Base-by-base conservation (phyloP, 2,329 filamentous ascomycete genomes). In the Penicillium palitans region DNA sequence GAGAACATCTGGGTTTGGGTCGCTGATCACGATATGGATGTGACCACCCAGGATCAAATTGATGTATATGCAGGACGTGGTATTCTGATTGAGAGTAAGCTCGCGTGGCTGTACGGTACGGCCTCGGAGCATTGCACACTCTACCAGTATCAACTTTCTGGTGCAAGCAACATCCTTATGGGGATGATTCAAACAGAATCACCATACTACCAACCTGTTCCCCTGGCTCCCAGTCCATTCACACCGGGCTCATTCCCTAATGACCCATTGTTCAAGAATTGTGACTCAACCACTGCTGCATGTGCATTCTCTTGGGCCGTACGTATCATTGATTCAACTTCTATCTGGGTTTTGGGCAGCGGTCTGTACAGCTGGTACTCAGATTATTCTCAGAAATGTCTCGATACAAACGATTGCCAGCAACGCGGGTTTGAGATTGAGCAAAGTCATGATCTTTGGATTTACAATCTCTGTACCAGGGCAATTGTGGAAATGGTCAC, bases 201-300 rank as follows among this genome's bases (percentile, higher is more conserved):
- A 5, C 84, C 88, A 0, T 91, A 91, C 74, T 90, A 84, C 74
- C 88, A 90, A 71, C 84, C 87, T 25, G 84, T 83, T 68, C 87
- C 88, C 29, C 29, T 3, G 29, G 29, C 29, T 31, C 0, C 81
- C 0, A 75, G 76, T 8, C 88, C 86, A 0, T 90, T 89, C 74
- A 74, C 69, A 2, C 66, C 75, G 0, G 74, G 78, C 21, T 44
- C 72, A 1, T 68, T 75, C 13, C 72, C 81, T 55, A 71, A 77
- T 57, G 83, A 87, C 61, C 83, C 83, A 0, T 76, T 77, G 72
- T 90, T 81, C 10, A 45, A 67, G 29, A 31, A 31, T 12, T 31
- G 10, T 29, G 33, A 44, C 1, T 57, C 55, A 12, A 31, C 8
- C 3, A 12, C 29, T 31, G 29, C 9, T 31, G 29, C 49, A 7